Base-by-base conservation (phyloP, 306 rosid species). In the Sechiopsis laciniata region DNA sequence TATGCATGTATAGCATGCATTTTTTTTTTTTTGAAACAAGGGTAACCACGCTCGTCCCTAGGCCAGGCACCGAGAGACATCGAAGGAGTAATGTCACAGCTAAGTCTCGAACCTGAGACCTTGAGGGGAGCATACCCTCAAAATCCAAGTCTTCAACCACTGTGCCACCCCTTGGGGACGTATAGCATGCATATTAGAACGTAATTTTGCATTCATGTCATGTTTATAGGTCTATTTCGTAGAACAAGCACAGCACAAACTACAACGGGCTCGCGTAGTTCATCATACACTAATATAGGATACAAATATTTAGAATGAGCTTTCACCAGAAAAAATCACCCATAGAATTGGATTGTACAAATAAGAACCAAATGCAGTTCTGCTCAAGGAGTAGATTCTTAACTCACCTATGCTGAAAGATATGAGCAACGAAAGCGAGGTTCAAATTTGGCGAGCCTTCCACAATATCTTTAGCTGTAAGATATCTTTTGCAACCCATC, bases 371-470 rank as follows among this genome's bases (percentile, higher is more conserved):
- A 8, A 29, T 70, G 24, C 24, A 70, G 46, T 48, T 51, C 21
- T 68, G 60, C 61, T 75, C 29, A 74, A 64, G 74, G 72, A 75
- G 26, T 32, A 72, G 73, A 73, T 55, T 24, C 29, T 62, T 73
- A 64, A 40, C 86, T 85, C 85, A 93, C 99, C 99, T 94, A 60
- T 81, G 91, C 86, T 94, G 97, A 85, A 94, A 94, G 73, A 94
- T 80, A 78, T 91, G 99, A 17, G 99, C 99, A 35, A 94, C 99
- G 78, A 94, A 94, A 61, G 99, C 97, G 74, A 94, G 96, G 78
- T 94, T 94, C 56, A 94, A 96, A 80, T 94, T 94, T n/a, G 97
- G 97, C 42, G 97, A 94, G 74, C 97, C 99, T 85, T 94, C 99
- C 67, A 94, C 83, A 19, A 94, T 91, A 78, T 94, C 99, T 85